Conservation (phyloP, 2,329 filamentous ascomycete genomes). For the Oidium heveae region DNA sequence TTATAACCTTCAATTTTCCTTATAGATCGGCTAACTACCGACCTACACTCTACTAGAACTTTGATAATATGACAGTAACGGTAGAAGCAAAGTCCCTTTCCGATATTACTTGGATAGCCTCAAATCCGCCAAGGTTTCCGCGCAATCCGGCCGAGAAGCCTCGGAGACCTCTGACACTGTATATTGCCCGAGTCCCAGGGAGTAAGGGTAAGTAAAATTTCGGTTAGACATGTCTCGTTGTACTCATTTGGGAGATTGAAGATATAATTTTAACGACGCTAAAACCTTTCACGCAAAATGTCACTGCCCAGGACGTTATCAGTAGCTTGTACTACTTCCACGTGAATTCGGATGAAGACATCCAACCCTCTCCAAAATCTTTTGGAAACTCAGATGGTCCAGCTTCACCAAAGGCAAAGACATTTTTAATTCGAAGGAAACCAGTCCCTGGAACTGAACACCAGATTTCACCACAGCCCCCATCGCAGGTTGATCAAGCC, state of each 20-base stretch:
- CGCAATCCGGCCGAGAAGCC: constrained; percentile 44
- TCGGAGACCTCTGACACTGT: constrained; percentile 53
- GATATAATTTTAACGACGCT: constrained; percentile 43
- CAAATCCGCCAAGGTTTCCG: constrained; percentile 69
- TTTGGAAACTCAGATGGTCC: too few species aligned
- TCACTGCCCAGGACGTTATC: constrained; percentile 66
- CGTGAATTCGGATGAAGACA: constrained; percentile 27
- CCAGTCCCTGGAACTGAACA: too few species aligned
- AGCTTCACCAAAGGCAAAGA: too few species aligned
- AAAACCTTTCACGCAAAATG: constrained; percentile 69
- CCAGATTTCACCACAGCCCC: too few species aligned
- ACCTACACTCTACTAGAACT: neutral
- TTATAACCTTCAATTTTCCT: too few species aligned
- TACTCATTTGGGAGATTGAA: neutral
- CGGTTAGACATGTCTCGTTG: constrained; percentile 1
- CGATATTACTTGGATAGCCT: constrained; percentile 52
- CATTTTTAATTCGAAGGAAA: too few species aligned
- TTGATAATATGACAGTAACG: neutral
- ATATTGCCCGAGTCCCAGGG: constrained; percentile 81
- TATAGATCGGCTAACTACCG: neutral
- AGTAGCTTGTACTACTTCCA: constrained; percentile 84
- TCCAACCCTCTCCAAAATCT: too few species aligned
- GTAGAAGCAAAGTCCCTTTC: constrained; percentile 68
- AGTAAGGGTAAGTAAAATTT: constrained; percentile 39
- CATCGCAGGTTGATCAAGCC: too few species aligned